Evolutionary conservation across 1,284 basidiomycete genomes (phyloP).

Genomic region (Tausonia pullulans): DNA sequence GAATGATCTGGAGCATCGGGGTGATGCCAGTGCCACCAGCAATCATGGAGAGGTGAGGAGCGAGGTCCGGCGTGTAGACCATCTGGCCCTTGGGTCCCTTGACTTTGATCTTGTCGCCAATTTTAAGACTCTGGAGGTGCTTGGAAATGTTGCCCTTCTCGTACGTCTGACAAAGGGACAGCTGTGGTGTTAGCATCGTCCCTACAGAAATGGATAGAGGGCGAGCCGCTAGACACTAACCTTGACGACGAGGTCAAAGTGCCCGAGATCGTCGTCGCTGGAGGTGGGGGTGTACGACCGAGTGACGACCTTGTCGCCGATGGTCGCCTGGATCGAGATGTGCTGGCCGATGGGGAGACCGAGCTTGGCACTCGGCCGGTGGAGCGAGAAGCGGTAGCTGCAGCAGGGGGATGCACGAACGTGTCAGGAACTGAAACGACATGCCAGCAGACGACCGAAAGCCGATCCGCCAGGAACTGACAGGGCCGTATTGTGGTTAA

Average conservation of each 20-base stretch:
- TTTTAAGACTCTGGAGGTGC: slow-evolving; percentile 63
- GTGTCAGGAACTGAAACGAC: slow-evolving; percentile 1
- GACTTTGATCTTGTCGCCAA: slow-evolving; percentile 75
- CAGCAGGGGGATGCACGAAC: slow-evolving; percentile 11
- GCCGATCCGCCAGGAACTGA: slow-evolving; percentile 35
- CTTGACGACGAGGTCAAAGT: slow-evolving; percentile 96
- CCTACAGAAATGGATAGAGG: background rate
- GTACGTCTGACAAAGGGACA: slow-evolving; percentile 54
- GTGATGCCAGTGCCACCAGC: slow-evolving; percentile 91
- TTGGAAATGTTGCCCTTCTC: slow-evolving; percentile 94
- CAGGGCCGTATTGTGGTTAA: slow-evolving; percentile 94
- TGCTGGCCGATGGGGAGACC: slow-evolving; percentile 95
- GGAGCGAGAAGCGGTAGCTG: slow-evolving; percentile 85
- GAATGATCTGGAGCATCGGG: slow-evolving; percentile 94
- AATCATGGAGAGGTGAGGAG: slow-evolving; percentile 81
- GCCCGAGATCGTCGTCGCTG: slow-evolving; percentile 79
- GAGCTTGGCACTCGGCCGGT: slow-evolving; percentile 58
- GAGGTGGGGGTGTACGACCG: slow-evolving; percentile 93
- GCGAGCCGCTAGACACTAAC: slow-evolving; percentile 35
- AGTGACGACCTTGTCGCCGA: slow-evolving; percentile 78
- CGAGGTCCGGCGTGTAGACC: slow-evolving; percentile 51
- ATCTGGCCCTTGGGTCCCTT: slow-evolving; percentile 96
- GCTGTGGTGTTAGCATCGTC: background rate
- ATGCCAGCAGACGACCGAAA: background rate
- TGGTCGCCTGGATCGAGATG: slow-evolving; percentile 80